phyloP scores from a whole-genome alignment of 495 filamentous ascomycete species.

The Hypomontagnella monticulosa region DNA sequence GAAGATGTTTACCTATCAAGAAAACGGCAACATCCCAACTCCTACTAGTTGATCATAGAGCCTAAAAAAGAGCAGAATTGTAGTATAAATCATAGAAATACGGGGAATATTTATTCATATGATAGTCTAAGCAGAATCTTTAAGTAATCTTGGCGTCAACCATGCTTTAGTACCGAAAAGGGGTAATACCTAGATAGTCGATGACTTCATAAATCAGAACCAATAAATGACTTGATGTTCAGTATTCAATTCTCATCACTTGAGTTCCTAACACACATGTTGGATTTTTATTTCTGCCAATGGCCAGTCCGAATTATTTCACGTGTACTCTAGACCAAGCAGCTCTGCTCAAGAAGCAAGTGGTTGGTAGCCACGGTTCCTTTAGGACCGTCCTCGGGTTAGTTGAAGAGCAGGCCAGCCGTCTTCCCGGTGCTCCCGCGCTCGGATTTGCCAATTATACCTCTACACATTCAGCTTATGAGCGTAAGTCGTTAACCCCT shows the following conservation, averaged over 20 bases:
- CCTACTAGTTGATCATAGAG: neutral
- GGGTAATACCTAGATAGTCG: no score
- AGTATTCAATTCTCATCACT: no score
- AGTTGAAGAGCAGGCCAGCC: conserved; percentile 53
- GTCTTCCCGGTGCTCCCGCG: conserved; percentile 47
- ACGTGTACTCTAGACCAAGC: conserved; percentile 63
- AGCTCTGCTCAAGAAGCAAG: conserved; percentile 37
- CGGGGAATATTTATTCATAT: no score
- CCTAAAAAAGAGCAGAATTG: neutral
- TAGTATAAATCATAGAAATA: neutral
- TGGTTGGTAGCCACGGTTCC: conserved; percentile 28
- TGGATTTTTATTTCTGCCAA: no score
- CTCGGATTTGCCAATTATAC: conserved; percentile 54
- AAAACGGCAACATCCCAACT: no score
- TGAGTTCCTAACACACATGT: conserved; percentile 8
- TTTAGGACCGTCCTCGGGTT: conserved; percentile 58
- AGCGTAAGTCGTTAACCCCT: conserved; percentile 4
- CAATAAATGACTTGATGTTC: no score
- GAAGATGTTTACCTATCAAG: conserved; percentile 60
- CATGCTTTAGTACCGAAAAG: no score
- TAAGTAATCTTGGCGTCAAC: no score
- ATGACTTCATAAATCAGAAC: conserved; percentile 31
- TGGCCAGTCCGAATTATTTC: conserved; percentile 60
- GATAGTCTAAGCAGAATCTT: no score
- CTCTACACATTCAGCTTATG: neutral